phyloP scores from a whole-genome alignment of 495 filamentous ascomycete species.

The Cercophora newfieldiana region DNA sequence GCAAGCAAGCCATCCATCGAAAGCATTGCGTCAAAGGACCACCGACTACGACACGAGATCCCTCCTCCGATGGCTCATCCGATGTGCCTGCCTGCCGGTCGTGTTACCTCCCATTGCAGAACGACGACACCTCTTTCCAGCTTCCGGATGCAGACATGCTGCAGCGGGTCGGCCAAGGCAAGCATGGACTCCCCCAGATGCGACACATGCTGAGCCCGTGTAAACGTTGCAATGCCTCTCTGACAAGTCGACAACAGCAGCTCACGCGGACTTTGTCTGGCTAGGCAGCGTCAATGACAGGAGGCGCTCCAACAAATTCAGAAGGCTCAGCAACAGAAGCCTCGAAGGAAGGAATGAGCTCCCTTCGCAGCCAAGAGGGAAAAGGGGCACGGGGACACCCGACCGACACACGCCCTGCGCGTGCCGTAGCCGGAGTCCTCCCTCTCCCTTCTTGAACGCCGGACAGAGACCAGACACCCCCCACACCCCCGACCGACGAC shows the following conservation, averaged over 20 bases:
- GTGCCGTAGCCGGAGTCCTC: not conserved
- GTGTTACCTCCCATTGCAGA: not conserved
- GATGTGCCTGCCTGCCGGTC: not conserved
- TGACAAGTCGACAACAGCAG: not conserved
- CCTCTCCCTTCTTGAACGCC: not conserved
- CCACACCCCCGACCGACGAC: not conserved
- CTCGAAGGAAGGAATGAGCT: not conserved
- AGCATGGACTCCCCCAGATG: not conserved
- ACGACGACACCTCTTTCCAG: slow-evolving; percentile 3
- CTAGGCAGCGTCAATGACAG: too few relatives aligned
- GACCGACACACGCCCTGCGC: too few relatives aligned
- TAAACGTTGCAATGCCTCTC: not conserved
- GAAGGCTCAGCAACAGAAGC: too few relatives aligned
- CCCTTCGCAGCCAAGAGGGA: not conserved
- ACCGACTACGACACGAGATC: not conserved
- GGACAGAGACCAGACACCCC: not conserved
- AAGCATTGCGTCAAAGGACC: not conserved
- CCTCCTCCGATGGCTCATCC: not conserved
- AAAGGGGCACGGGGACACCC: not conserved
- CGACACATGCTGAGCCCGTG: not conserved
- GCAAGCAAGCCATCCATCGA: not conserved
- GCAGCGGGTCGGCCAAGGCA: not conserved
- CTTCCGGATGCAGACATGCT: slow-evolving; percentile 16
- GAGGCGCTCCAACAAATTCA: not conserved
- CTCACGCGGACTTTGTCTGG: not conserved